These are phyloP conservation scores for Ceratobasidium sp. DNA, from an alignment of 1,284 basidiomycete species.

Conservation along the genomic window DNA sequence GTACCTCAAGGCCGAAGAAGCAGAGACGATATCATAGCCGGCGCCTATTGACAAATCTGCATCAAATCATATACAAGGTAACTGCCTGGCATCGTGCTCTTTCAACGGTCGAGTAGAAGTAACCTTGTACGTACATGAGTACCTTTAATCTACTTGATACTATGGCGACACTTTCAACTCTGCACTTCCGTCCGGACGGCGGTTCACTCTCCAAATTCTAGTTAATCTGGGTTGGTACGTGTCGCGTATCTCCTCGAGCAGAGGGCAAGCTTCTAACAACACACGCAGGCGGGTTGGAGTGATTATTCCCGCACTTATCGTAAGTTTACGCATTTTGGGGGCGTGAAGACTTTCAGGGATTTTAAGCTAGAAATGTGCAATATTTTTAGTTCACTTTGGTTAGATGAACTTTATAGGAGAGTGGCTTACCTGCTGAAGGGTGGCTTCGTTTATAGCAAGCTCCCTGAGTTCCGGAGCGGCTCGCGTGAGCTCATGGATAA, in stretches of 20 bases:
- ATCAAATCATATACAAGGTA: neutral
- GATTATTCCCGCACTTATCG: conserved; percentile 3
- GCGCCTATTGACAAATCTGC: neutral
- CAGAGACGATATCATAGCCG: neutral
- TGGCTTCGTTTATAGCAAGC: neutral
- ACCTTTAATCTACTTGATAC: neutral
- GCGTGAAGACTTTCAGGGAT: conserved; percentile 11
- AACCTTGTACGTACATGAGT: neutral
- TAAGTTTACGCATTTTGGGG: conserved; percentile 19
- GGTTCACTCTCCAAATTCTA: conserved; percentile 10
- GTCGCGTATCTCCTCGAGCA: conserved; percentile 21
- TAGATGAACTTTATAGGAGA: neutral
- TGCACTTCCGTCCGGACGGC: conserved; percentile 1
- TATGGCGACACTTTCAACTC: neutral
- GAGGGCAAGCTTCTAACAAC: conserved; percentile 8
- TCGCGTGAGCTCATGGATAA: conserved; percentile 11
- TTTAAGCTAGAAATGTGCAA: neutral
- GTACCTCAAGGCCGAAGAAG: neutral
- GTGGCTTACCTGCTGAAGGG: conserved; percentile 4
- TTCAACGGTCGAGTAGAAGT: neutral
- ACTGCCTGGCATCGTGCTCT: neutral
- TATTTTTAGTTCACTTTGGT: neutral
- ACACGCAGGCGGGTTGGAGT: conserved; percentile 10
- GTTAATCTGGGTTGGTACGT: conserved; percentile 6
- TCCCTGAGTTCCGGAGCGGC: conserved; percentile 21